Percentiles rank a stretch among this genome's conserved stretches.
Evolutionary conservation across 1,139 yeast species (phyloP).

Genomic region (Diutina catenulata): DNA sequence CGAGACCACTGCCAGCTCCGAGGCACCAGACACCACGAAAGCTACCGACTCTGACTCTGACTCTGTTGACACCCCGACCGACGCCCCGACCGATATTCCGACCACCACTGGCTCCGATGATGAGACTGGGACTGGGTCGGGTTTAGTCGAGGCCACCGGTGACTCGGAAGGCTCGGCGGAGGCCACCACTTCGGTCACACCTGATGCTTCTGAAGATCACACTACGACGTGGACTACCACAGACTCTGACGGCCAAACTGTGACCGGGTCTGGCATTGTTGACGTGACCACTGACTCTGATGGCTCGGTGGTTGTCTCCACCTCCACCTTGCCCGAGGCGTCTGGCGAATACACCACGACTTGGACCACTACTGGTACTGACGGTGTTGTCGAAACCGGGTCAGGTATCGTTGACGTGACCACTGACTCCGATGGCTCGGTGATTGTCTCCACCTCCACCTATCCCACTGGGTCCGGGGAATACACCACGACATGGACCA

Average conservation of each 20-base stretch:
- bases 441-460: neutral
- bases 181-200: neutral
- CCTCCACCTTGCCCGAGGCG: neutral
- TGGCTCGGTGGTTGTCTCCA: neutral
- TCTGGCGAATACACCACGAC: neutral
- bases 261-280: neutral
- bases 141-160: neutral
- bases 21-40: too few relatives aligned
- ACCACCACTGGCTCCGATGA: too few relatives aligned
- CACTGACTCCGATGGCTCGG: neutral
- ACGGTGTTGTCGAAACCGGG: neutral
- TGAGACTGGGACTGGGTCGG: neutral
- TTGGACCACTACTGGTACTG: slow-evolving; percentile 1
- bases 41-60: neutral
- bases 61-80: neutral
- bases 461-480: neutral
- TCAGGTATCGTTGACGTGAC: slow-evolving; percentile 4
- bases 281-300: neutral
- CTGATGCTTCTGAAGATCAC: neutral
- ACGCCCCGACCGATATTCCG: too few relatives aligned
- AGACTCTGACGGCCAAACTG: neutral
- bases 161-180: neutral
- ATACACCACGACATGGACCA: neutral
- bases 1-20: too few relatives aligned
- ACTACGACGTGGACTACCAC: neutral